Percentiles rank a stretch among this genome's conserved stretches.
Evolutionary conservation across 1,139 yeast genomes (phyloP).

Genomic region (Taphrina confusa): DNA sequence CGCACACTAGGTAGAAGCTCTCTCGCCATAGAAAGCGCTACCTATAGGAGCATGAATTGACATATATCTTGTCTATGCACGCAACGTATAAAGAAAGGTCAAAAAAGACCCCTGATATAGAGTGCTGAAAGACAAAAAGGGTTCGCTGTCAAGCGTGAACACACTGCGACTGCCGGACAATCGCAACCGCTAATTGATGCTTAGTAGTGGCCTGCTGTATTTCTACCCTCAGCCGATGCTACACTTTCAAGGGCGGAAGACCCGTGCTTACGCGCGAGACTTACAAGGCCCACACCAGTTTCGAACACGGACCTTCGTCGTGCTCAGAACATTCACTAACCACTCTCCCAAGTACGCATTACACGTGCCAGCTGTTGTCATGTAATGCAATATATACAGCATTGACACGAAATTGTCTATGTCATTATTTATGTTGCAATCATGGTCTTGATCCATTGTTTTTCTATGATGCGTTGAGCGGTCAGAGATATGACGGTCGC

Average conservation of each 20-base stretch:
- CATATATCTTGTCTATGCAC: no score
- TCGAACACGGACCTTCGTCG: slow-evolving; percentile 25
- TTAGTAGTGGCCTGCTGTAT: slow-evolving; percentile 22
- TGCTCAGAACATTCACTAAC: slow-evolving; percentile 11
- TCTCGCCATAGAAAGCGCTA: no score
- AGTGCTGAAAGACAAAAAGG: slow-evolving; percentile 4
- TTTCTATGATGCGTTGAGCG: no score
- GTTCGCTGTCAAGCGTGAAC: slow-evolving; percentile 19
- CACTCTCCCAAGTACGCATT: slow-evolving; percentile 26
- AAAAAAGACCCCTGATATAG: no score
- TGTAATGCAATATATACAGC: no score
- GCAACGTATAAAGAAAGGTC: no score
- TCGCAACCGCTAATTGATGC: slow-evolving; percentile 20
- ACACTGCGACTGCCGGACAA: slow-evolving; percentile 14
- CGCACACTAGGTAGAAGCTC: no score
- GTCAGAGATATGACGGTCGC: slow-evolving; percentile 2
- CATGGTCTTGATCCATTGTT: no score
- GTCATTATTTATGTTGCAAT: no score
- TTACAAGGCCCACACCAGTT: slow-evolving; percentile 27
- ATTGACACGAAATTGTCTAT: no score
- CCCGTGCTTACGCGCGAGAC: slow-evolving; percentile 22
- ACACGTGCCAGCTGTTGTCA: slow-evolving; percentile 6
- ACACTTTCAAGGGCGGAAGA: slow-evolving; percentile 22
- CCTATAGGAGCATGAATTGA: no score
- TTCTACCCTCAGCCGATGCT: slow-evolving; percentile 21